These are phyloP conservation scores for Aureobasidium sp. DNA, from an alignment of 2,329 filamentous ascomycete species.

Conservation along the genomic window DNA sequence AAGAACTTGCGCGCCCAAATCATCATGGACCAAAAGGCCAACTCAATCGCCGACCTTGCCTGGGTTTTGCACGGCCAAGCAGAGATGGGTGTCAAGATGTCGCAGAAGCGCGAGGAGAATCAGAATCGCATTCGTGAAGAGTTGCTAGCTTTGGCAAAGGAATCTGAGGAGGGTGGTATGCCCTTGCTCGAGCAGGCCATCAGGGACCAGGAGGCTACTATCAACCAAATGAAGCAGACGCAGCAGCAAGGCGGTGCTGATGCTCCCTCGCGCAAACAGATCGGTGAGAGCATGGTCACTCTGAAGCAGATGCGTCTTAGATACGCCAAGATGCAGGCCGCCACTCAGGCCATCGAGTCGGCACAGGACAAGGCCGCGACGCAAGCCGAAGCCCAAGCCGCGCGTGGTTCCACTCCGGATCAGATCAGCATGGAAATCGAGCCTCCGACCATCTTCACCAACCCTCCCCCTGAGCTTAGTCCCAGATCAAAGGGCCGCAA, in stretches of 20 bases:
- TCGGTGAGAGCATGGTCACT: not conserved
- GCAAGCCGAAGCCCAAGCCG: not conserved
- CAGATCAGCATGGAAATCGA: not conserved
- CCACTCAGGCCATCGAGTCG: not conserved
- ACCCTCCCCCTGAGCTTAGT: constrained; percentile 15
- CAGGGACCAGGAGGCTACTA: constrained; percentile 5
- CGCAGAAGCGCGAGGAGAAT: not conserved
- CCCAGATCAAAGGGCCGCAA: constrained; percentile 15
- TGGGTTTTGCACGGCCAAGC: constrained; percentile 48
- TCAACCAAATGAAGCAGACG: not conserved
- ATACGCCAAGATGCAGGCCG: constrained; percentile 8
- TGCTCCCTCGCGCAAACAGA: not conserved
- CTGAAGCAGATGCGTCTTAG: not conserved
- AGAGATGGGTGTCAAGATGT: constrained; percentile 23
- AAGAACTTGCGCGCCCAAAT: constrained; percentile 39
- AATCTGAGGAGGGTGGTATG: constrained; percentile 12
- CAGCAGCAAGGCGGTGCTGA: not conserved
- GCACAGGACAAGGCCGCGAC: not conserved
- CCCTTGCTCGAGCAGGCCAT: constrained; percentile 1
- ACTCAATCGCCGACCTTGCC: constrained; percentile 53
- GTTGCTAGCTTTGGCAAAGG: constrained; percentile 14
- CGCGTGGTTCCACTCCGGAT: not conserved
- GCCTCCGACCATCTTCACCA: constrained; percentile 4
- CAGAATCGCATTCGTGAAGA: constrained; percentile 11
- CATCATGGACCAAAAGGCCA: constrained; percentile 60